Evolutionary conservation across 176 grass and related monocot species (phyloP).

Genomic region (Paspalum notatum): DNA sequence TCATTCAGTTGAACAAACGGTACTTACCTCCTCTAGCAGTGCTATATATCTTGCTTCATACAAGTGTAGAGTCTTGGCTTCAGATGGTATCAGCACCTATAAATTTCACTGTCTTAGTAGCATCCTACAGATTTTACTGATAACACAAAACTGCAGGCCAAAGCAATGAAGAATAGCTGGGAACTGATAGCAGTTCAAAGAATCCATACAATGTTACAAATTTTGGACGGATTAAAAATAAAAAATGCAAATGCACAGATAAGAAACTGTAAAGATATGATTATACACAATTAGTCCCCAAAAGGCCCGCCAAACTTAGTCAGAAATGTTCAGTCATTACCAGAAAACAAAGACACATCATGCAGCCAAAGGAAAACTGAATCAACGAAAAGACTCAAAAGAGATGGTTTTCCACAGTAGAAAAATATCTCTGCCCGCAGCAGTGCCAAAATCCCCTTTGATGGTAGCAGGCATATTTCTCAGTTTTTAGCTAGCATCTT

Average conservation of each 20-base stretch:
- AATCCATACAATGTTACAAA: neutral
- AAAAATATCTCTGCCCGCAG: neutral
- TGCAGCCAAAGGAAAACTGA: constrained; percentile 1
- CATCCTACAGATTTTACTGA: constrained; percentile 17
- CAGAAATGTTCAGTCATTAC: neutral
- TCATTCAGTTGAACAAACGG: constrained; percentile 14
- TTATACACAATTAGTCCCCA: constrained; percentile 2
- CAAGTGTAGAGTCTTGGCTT: constrained; percentile 87
- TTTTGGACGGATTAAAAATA: neutral
- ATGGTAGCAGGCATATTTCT: neutral
- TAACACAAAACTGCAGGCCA: neutral
- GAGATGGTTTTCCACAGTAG: too few species aligned
- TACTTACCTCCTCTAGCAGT: constrained; percentile 83
- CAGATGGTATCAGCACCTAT: constrained; percentile 90
- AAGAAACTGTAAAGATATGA: neutral
- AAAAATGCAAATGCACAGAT: neutral
- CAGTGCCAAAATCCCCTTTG: neutral
- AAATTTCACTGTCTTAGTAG: constrained; percentile 42
- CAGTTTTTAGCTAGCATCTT: neutral
- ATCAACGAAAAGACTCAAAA: neutral
- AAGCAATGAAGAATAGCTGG: neutral
- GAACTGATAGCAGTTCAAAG: constrained; percentile 1
- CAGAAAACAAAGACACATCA: neutral
- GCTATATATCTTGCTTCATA: constrained; percentile 97
- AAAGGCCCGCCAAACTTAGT: neutral